Evolutionary conservation across 169 alveolate species (phyloP), one percentile per base, ranked within the genome.

Genomic region (Eimeria zaria): DNA sequence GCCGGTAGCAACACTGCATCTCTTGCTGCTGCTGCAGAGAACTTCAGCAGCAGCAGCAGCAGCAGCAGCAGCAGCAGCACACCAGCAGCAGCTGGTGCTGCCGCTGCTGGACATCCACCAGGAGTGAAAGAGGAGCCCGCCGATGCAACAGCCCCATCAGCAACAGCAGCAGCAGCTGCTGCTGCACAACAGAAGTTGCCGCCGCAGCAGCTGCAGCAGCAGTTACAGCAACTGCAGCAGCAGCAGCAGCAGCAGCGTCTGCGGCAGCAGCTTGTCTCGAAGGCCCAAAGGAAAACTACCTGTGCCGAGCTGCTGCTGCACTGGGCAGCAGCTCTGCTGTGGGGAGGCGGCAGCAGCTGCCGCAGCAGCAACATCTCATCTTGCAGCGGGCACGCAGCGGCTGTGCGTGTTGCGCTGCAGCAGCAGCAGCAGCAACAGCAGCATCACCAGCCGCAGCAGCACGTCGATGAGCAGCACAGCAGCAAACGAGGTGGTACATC

Each of bases 291-390:
- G 16, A 74, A 39, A 33, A 60, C 87, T 6, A 74, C 87, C 14
- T 74, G 87, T 44, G 58, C 87, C 12, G 87, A 74, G 87, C 60
- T 74, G 87, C 87, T 74, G 51, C 87, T 74, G 87, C 87, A 74
- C 87, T 74, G 87, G 87, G 87, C 87, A 74, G 87, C 87, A 74
- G 87, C 87, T 6, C 55, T 74, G 62, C 60, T 74, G 87, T 74
- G 87, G 87, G 87, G 87, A 5, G 55, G 48, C 9, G 55, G 39
- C 12, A 60, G 60, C 36, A 39, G 51, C 87, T 39, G 48, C 36
- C 60, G 87, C 87, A 36, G 87, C 87, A 74, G 87, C 87, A 6
- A 44, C n/a, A 4, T 74, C 6, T 74, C 87, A 7, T 8, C 87
- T 4, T 74, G 87, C 87, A 12, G 87, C 39, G 87, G 87, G 30